phyloP scores from a whole-genome alignment of 306 rosid species.

The Vigna hirtella region DNA sequence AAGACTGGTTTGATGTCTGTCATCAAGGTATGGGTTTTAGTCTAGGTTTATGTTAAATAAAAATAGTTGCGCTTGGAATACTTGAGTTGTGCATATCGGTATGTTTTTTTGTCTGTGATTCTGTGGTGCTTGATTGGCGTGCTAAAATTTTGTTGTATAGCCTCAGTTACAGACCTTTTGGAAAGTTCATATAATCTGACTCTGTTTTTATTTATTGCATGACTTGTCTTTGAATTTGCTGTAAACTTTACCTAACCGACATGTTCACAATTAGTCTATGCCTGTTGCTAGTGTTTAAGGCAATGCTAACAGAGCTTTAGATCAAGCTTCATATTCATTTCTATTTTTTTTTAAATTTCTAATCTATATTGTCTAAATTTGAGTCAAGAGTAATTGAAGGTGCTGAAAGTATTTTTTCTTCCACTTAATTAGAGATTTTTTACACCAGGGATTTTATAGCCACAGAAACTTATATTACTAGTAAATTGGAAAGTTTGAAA shows the following conservation, averaged over 20 bases:
- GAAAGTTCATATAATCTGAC: conserved; percentile 8
- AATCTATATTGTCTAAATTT: no score
- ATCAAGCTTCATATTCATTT: neutral
- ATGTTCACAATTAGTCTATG: conserved; percentile 1
- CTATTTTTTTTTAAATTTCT: no score
- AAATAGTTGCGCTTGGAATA: neutral
- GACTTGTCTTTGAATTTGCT: neutral
- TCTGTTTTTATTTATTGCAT: conserved; percentile 5
- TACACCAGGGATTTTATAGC: no score
- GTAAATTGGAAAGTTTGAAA: no score
- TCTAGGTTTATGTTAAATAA: conserved; percentile 16
- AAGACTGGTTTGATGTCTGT: conserved; percentile 98
- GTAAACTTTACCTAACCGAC: neutral
- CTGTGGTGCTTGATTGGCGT: neutral
- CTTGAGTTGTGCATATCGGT: conserved; percentile 23
- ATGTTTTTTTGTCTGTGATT: conserved; percentile 16
- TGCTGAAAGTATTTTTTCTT: no score
- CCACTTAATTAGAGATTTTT: no score
- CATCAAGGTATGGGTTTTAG: conserved; percentile 70
- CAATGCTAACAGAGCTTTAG: conserved; percentile 19
- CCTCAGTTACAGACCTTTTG: neutral
- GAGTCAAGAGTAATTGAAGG: no score
- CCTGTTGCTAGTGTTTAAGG: conserved; percentile 21
- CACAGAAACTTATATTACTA: no score
- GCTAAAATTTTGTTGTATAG: conserved; percentile 28